Conservation (phyloP, 108 stramenopile genomes). For the Skeletonema menzelii region DNA sequence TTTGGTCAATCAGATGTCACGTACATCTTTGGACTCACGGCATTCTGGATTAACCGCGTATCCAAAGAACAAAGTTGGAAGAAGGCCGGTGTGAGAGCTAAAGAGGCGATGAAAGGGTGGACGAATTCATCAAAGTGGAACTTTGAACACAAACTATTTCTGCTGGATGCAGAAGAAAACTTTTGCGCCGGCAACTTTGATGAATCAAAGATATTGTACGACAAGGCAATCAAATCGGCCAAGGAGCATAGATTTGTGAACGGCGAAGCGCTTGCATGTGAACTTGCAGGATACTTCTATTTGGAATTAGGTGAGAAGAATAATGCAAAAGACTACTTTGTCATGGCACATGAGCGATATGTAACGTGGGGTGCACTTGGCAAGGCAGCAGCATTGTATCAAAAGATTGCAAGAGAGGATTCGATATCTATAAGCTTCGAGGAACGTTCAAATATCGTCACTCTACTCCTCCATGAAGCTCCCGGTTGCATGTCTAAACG, state of each 20-base stretch:
- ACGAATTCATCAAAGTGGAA: slow-evolving; percentile 8
- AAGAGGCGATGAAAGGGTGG: slow-evolving; percentile 5
- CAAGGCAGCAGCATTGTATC: slow-evolving; percentile 2
- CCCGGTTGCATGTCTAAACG: not conserved
- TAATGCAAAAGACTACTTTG: slow-evolving; percentile 6
- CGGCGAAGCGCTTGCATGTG: slow-evolving; percentile 31
- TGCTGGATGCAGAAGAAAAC: slow-evolving; percentile 24
- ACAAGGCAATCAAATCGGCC: slow-evolving; percentile 18
- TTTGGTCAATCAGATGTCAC: not conserved
- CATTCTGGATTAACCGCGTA: slow-evolving; percentile 17
- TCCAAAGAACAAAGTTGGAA: slow-evolving; percentile 1
- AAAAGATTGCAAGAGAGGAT: not conserved
- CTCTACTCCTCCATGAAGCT: not conserved
- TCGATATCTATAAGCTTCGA: not conserved
- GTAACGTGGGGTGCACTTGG: slow-evolving; percentile 11
- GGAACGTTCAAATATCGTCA: not conserved
- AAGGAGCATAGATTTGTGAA: slow-evolving; percentile 15
- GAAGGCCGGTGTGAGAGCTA: not conserved
- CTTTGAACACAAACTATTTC: slow-evolving; percentile 16
- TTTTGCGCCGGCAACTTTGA: slow-evolving; percentile 5
- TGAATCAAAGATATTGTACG: not conserved
- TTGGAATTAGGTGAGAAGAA: slow-evolving; percentile 6
- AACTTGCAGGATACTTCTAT: slow-evolving; percentile 19
- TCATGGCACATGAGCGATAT: slow-evolving; percentile 15
- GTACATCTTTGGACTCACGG: not conserved